phyloP scores from a whole-genome alignment of 2,329 filamentous ascomycete genomes.

The Myriosclerotinia curreyana region DNA sequence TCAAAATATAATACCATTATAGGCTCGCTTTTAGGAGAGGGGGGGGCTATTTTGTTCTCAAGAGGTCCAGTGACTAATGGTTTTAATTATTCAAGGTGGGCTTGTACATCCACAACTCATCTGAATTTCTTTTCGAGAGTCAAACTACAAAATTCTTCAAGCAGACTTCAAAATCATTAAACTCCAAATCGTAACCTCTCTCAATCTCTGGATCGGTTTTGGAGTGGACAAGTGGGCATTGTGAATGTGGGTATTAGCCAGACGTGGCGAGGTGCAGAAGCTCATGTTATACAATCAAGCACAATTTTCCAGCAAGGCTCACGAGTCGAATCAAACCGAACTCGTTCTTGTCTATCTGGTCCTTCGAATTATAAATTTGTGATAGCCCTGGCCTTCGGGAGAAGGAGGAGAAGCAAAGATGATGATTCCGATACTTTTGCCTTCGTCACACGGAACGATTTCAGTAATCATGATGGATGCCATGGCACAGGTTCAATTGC shows the following conservation, averaged over 20 bases:
- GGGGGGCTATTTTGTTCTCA: too few species aligned
- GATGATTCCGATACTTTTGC: not conserved
- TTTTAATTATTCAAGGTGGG: not conserved
- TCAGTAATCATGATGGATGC: not conserved
- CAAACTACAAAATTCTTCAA: not conserved
- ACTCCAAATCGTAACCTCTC: not conserved
- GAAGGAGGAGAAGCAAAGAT: too few species aligned
- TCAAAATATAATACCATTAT: not conserved
- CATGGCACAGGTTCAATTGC: not conserved
- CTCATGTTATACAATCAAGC: too few species aligned
- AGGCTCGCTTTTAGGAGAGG: not conserved
- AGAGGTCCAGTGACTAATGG: not conserved
- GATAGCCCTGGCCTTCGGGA: too few species aligned
- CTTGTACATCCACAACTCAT: not conserved
- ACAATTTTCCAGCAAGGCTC: too few species aligned
- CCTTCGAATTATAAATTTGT: too few species aligned
- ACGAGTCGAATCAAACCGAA: too few species aligned
- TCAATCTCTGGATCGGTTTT: not conserved
- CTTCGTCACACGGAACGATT: not conserved
- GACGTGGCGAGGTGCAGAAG: too few species aligned
- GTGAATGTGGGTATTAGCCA: too few species aligned
- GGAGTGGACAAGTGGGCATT: too few species aligned
- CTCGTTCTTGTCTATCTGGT: too few species aligned
- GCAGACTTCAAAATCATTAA: not conserved
- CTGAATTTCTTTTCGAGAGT: not conserved